Evolutionary conservation across 345 rosid species (phyloP), one percentile per base, ranked within the genome.

Genomic region (Pugionium dolabratum): DNA sequence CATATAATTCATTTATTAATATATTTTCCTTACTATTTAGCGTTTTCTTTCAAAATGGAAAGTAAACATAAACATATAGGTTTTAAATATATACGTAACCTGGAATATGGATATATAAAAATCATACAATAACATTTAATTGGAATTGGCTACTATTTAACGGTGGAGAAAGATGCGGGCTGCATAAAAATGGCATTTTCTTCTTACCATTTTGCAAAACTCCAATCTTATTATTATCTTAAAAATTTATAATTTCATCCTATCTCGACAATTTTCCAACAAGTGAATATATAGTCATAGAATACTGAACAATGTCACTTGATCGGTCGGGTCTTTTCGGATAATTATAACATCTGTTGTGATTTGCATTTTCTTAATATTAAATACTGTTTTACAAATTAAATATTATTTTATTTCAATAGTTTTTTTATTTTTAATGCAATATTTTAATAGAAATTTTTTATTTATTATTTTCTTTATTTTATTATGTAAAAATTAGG

Each of bases 241-340:
- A 10, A 26, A 57, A 49, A 55, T 25, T 63, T 57, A 55, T 36
- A 44, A 35, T 61, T 27, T 18, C 4, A 52, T 34, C 27, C 10
- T 47, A 4, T 50, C n/a, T 64, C 47, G 76, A 64, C 71, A 57
- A 30, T 41, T 50, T 72, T 64, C 42, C 70, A 64, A 64, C 64
- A 53, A 72, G 65, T 57, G 30, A 49, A 32, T 7, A 57, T 41
- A 62, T 49, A 72, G 64, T 72, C 57, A 64, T 64, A 64, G 40
- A 64, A 50, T 26, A 41, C 76, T 72, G 75, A 59, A 57, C 65
- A 56, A 9, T 57, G 76, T 34, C 76, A 72, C 71, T 72, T 72
- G 66, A 64, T 72, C 71, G 76, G 76, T 72, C 76, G 60, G 71
- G 47, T 48, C 58, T 55, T 64, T 71, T 72, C 58, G 71, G 71